Evolutionary conservation across 2,329 filamentous ascomycete species (phyloP), one percentile per base, ranked within the genome.

Genomic region (Madurella fahalii): DNA sequence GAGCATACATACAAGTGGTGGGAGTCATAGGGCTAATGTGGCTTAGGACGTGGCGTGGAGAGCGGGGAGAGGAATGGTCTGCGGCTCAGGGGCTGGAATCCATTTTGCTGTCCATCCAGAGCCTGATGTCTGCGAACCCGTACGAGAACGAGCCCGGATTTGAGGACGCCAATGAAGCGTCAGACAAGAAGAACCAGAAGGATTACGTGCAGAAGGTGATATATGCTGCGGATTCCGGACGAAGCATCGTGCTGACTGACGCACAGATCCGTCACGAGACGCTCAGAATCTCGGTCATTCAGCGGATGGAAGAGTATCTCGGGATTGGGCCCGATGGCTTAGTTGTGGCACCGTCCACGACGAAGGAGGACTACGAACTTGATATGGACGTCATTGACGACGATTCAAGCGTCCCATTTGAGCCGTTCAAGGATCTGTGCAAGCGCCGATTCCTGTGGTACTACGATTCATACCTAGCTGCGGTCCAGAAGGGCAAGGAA

Each of bases 101-200:
- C 1, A 90, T 97, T 47, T 72, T 99, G 46, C 83, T 97, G 50
- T 97, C 93, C 5, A 96, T 99, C 54, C 94, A 99, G 71, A 96
- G 92, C 69, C 77, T 99, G 43, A 92, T 99, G 87, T 96, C 91
- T 1, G 74, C 83, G 30, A 96, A 96, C 64, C 94, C 93, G 0
- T 97, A 96, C 71, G 90, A 94, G 68, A 96, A 97, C 64, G 94
- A 99, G 69, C 94, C 94, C 1, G 94, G 94, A 5, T 96, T 90
- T 63, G 93, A 97, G 68, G 81, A 87, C 56, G 82, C 85, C 12
- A 86, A 86, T 44, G 78, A 81, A 9, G 72, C 78, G 1, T 73
- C 78, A 4, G 90, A 95, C 68, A 86, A 89, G 71, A 83, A 85
- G 69, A 79, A 85, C 55, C 89, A 92, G 69, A 79, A 81, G 58